Evolutionary conservation across 768 basidiomycete species (phyloP).

Genomic region (Collybiopsis confluens): DNA sequence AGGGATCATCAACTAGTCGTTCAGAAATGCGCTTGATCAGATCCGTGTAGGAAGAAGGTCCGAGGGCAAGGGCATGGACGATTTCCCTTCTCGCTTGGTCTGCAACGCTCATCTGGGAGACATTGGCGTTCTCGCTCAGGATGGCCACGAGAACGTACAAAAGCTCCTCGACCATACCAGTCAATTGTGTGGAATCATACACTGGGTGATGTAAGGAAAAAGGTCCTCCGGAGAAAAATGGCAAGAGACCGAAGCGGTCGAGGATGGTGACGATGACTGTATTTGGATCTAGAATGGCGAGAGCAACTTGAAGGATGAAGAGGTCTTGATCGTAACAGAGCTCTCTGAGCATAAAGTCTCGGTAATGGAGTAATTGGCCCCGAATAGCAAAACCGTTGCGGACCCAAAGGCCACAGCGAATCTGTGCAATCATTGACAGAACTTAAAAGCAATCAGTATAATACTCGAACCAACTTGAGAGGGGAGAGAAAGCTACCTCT

Average conservation of each 20-base stretch:
- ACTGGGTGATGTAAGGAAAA: constrained; percentile 40
- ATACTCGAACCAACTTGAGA: neutral
- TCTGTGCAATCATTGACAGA: constrained; percentile 89
- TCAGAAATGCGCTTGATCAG: constrained; percentile 90
- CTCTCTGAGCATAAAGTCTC: constrained; percentile 93
- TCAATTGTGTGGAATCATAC: constrained; percentile 69
- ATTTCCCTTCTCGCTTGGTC: constrained; percentile 77
- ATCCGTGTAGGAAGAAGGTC: constrained; percentile 86
- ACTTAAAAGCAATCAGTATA: constrained; percentile 37
- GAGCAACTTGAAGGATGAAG: constrained; percentile 81
- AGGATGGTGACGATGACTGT: constrained; percentile 80
- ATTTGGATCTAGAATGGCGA: constrained; percentile 76
- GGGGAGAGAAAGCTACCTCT: constrained; percentile 53
- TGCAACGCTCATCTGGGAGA: constrained; percentile 61
- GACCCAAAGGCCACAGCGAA: constrained; percentile 94
- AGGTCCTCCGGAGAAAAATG: constrained; percentile 66
- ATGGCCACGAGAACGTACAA: constrained; percentile 85
- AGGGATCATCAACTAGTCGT: constrained; percentile 76
- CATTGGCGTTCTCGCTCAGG: constrained; percentile 75
- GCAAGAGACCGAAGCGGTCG: constrained; percentile 80
- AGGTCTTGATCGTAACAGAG: constrained; percentile 95
- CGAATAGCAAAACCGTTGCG: constrained; percentile 96
- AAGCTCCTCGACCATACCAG: constrained; percentile 89
- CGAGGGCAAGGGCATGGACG: constrained; percentile 85
- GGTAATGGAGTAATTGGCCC: constrained; percentile 92